Conservation (phyloP, 2,329 filamentous ascomycete species). For the Colletotrichum phormii region DNA sequence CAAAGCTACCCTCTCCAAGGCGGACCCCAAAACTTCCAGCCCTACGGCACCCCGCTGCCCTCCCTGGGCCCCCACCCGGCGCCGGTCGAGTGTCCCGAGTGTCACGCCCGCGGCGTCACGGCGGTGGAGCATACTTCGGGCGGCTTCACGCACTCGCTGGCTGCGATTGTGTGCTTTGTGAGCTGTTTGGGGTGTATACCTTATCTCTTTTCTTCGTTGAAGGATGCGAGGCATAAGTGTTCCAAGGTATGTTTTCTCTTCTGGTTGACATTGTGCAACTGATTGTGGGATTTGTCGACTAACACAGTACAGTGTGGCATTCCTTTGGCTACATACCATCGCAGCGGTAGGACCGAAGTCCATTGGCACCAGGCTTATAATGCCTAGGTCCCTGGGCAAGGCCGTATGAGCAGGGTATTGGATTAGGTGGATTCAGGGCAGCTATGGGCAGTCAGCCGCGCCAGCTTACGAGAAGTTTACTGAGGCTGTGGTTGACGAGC, state of each 20-base stretch:
- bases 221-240: slow-evolving; percentile 41
- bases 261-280: background rate
- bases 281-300: background rate
- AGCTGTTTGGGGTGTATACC: slow-evolving; percentile 41
- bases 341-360: slow-evolving; percentile 41
- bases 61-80: slow-evolving; percentile 37
- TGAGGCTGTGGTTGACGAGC: background rate
- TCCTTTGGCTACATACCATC: slow-evolving; percentile 42
- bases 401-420: background rate
- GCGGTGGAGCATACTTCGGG: slow-evolving; percentile 38
- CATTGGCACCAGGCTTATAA: slow-evolving; percentile 35
- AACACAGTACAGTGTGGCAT: slow-evolving; percentile 38
- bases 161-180: slow-evolving; percentile 38
- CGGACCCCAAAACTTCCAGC: slow-evolving; percentile 32
- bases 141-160: slow-evolving; percentile 40
- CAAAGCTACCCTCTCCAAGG: slow-evolving; percentile 10
- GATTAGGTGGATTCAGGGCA: background rate
- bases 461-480: too few relatives aligned
- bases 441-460: background rate
- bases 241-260: slow-evolving; percentile 29
- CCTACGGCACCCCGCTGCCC: slow-evolving; percentile 37
- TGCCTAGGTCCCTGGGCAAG: background rate
- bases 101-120: slow-evolving; percentile 39
- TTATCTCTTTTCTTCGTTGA: slow-evolving; percentile 38
- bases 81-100: slow-evolving; percentile 40